Conservation (phyloP, 495 filamentous ascomycete species). For the Penicillium antarcticum region DNA sequence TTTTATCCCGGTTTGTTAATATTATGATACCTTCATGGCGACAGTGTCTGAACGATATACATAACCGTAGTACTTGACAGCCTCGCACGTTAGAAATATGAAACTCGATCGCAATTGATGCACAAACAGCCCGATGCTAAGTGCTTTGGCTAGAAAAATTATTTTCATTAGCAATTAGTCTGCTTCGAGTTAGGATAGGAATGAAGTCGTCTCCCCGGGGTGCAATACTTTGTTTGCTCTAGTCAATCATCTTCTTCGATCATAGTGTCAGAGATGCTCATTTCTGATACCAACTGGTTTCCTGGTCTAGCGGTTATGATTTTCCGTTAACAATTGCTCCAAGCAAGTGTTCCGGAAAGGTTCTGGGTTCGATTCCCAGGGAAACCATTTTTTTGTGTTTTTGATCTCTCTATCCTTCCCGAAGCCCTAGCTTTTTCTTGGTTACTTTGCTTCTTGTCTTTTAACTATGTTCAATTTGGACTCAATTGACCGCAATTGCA, state of each 20-base stretch:
- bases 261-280: background rate
- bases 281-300: background rate
- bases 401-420: background rate
- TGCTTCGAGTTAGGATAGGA: too few relatives aligned
- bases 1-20: background rate
- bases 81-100: too few relatives aligned
- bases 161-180: too few relatives aligned
- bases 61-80: too few relatives aligned
- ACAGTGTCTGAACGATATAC: too few relatives aligned
- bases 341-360: conserved; percentile 14
- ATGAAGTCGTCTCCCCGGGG: too few relatives aligned
- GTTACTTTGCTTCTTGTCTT: background rate
- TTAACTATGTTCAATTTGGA: too few relatives aligned
- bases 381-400: conserved; percentile 16
- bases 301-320: conserved; percentile 13
- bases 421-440: background rate
- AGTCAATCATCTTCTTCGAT: background rate
- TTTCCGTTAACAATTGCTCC: conserved; percentile 9
- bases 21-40: background rate
- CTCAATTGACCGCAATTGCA: too few relatives aligned
- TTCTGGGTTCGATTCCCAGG: conserved; percentile 23
- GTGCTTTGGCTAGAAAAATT: too few relatives aligned
- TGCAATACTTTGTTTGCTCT: too few relatives aligned
- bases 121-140: too few relatives aligned
- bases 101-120: too few relatives aligned